phyloP scores from a whole-genome alignment of 2,329 filamentous ascomycete genomes.

The Fusarium anthophilum region DNA sequence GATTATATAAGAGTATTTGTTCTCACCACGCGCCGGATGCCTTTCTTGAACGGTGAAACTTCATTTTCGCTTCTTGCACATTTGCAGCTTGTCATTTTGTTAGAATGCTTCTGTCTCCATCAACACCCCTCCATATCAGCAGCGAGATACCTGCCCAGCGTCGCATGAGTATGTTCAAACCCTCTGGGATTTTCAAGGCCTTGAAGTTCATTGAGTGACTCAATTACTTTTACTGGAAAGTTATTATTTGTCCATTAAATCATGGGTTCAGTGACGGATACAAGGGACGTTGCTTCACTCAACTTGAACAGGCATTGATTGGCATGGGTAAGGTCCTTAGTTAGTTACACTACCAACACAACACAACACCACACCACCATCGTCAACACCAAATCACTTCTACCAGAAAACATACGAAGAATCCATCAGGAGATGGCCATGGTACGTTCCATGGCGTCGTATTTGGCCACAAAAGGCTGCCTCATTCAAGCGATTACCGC shows the following conservation, averaged over 20 bases:
- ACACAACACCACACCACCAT: neutral
- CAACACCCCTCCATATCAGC: neutral
- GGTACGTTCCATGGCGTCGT: neutral
- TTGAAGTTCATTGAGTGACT: fast-evolving
- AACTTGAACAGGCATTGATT: neutral
- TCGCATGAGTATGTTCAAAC: neutral
- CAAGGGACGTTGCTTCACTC: neutral
- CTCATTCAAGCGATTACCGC: neutral
- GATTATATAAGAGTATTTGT: neutral
- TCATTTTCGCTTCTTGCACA: neutral
- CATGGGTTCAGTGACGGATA: neutral
- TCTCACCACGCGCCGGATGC: too few species aligned
- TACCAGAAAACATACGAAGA: neutral
- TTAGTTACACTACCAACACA: neutral
- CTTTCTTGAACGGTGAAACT: neutral
- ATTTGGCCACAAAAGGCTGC: neutral
- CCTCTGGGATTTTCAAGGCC: fast-evolving
- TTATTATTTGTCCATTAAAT: neutral
- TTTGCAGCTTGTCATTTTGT: neutral
- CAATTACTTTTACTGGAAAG: neutral
- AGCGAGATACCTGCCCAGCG: neutral
- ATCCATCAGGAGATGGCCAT: neutral
- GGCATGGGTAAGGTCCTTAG: neutral
- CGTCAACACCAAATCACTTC: neutral
- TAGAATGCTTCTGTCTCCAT: neutral